Evolutionary conservation across 2,329 filamentous ascomycete genomes (phyloP), one percentile per base, ranked within the genome.

Genomic region (Myriosclerotinia duriaeana): DNA sequence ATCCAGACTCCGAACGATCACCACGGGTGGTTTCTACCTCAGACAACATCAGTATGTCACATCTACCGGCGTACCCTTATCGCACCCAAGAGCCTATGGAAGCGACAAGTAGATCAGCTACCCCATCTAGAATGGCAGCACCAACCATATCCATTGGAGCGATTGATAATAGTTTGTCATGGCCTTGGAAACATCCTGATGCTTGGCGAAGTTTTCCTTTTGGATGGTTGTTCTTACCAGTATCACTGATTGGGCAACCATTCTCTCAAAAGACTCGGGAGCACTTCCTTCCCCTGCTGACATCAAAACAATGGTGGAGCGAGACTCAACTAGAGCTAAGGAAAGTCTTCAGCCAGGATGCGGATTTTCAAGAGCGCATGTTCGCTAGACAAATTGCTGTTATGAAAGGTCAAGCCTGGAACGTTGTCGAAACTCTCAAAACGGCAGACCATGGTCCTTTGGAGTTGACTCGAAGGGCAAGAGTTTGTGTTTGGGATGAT

Each of bases 331-430:
- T 92, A 68, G 91, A 92, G 30, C 82, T 99, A 50, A 91, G 95
- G 64, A 86, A 87, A 69, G 89, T 97, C 55, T 99, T 99, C 77
- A 89, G 92, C 71, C 87, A 96, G 76, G 95, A 99, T 77, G 88
- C 89, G 2, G 95, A 99, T 78, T 99, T 99, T 78, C 92, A 98
- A 77, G 95, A 99, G 80, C 90, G 92, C 78, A 99, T 99, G 95
- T 99, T 97, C 79, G 92, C 92, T n/a, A 88, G 92, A 71, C 95
- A 99, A 76, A 96, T 99, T 69, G 94, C 95, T 0, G 95, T 99
- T 67, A 97, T 99, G 92, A 99, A 99, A 79, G 95, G 95, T 14
- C 95, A 99, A 77, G 95, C 95, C 0, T 99, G 95, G 93, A 99
- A 99, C 76, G 95, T 99, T 0, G 95, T 99, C 5, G 95, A 99